Conservation (phyloP, 2,329 filamentous ascomycete genomes). For the Chlorencoelia australis region DNA sequence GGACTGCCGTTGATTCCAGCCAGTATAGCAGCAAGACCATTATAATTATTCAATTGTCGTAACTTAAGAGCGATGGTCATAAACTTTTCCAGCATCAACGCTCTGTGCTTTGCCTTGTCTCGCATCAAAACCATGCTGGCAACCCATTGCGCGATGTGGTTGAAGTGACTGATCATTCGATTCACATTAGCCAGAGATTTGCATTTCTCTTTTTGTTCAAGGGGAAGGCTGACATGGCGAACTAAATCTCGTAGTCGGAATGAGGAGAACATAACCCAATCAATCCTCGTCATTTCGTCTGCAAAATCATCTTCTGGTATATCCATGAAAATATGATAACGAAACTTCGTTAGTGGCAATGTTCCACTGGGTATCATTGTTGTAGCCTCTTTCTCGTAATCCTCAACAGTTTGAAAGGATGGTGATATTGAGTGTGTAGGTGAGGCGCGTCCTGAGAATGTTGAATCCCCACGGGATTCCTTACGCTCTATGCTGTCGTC, state of each 20-base stretch:
- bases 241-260: constrained; percentile 90
- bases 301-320: constrained; percentile 77
- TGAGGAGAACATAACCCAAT: constrained; percentile 97
- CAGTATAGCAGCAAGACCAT: constrained; percentile 85
- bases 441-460: constrained; percentile 13
- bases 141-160: constrained; percentile 75
- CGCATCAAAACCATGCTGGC: constrained; percentile 76
- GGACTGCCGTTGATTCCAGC: constrained; percentile 85
- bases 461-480: constrained; percentile 18
- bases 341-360: constrained; percentile 66
- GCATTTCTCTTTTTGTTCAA: constrained; percentile 62
- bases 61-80: constrained; percentile 83
- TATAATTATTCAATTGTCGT: constrained; percentile 92
- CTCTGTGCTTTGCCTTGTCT: constrained; percentile 92
- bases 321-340: constrained; percentile 87
- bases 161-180: constrained; percentile 89
- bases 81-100: constrained; percentile 86
- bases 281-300: constrained; percentile 85
- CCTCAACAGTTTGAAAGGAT: constrained; percentile 57
- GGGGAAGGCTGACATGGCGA: constrained; percentile 72
- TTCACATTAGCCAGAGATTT: constrained; percentile 77
- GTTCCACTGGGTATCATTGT: constrained; percentile 60
- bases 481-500: constrained; percentile 20
- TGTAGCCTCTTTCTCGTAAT: constrained; percentile 70
- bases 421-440: constrained; percentile 19